phyloP scores from a whole-genome alignment of 805 yeast genomes.

The Babjeviella inositovora region DNA sequence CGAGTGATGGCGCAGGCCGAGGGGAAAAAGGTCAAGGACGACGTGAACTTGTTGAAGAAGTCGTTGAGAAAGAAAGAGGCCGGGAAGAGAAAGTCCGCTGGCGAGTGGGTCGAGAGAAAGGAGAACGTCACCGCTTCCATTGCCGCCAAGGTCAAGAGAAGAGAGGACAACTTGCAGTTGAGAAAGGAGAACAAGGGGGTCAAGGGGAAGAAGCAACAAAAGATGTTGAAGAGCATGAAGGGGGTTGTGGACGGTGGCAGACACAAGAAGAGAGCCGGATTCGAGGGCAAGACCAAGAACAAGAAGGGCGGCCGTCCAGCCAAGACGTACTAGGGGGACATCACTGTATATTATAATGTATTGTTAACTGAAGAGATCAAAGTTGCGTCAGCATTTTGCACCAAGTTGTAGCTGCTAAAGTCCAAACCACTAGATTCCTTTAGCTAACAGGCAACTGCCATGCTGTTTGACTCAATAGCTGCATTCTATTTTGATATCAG shows the following conservation, averaged over 20 bases:
- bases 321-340: too few species aligned
- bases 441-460: too few species aligned
- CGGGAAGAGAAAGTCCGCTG: conserved; percentile 70
- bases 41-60: conserved; percentile 74
- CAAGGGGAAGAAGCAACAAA: conserved; percentile 58
- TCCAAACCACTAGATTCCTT: too few species aligned
- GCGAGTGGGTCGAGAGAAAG: conserved; percentile 87
- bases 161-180: conserved; percentile 81
- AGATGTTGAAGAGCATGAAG: conserved; percentile 47
- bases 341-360: too few species aligned
- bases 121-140: conserved; percentile 63
- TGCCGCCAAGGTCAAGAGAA: conserved; percentile 63
- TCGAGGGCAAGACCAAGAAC: conserved; percentile 57
- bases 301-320: too few species aligned
- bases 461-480: too few species aligned
- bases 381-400: too few species aligned
- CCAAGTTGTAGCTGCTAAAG: too few species aligned
- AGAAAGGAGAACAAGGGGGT: conserved; percentile 78
- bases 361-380: too few species aligned
- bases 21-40: conserved; percentile 79
- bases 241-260: conserved; percentile 34
- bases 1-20: conserved; percentile 74
- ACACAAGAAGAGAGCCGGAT: conserved; percentile 84
- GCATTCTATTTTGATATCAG: too few species aligned
- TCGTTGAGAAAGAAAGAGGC: conserved; percentile 75